Percentiles rank a stretch among this genome's conserved stretches.
phyloP scores from a whole-genome alignment of 345 rosid species.

The Populus euphratica region DNA sequence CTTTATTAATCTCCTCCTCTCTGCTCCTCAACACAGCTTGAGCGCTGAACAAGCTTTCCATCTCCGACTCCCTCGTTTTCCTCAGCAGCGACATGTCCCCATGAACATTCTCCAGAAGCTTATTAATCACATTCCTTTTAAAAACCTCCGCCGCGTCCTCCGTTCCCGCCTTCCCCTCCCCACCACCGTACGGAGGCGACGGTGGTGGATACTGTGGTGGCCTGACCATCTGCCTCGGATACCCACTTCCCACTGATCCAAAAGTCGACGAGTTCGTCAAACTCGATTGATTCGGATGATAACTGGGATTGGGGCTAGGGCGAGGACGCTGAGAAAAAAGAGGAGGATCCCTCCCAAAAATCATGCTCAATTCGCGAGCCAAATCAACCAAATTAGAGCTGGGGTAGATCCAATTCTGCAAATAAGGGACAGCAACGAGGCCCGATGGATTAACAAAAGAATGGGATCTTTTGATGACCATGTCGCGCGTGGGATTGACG shows the following conservation, averaged over 20 bases:
- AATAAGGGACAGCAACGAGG: constrained; percentile 65
- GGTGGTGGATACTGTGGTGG: constrained; percentile 63
- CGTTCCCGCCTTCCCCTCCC: constrained; percentile 21
- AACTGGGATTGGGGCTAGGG: constrained; percentile 22
- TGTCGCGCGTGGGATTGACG: constrained; percentile 91
- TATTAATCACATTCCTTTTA: constrained; percentile 66
- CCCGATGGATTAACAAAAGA: constrained; percentile 81
- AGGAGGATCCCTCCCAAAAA: constrained; percentile 78
- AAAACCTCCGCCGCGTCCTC: constrained; percentile 72
- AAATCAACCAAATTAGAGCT: constrained; percentile 76
- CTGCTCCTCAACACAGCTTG: constrained; percentile 63
- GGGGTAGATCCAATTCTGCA: constrained; percentile 83
- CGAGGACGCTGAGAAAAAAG: constrained; percentile 66
- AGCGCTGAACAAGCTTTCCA: constrained; percentile 67
- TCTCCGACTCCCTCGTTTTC: constrained; percentile 63
- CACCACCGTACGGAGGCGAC: constrained; percentile 54
- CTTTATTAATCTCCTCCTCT: constrained; percentile 54
- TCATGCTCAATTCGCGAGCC: constrained; percentile 43
- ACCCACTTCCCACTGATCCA: constrained; percentile 17
- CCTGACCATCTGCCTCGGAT: constrained; percentile 23
- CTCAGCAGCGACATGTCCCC: constrained; percentile 55
- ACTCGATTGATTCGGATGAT: constrained; percentile 16
- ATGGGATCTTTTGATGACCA: constrained; percentile 90
- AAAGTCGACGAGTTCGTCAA: constrained; percentile 30
- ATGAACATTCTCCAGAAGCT: constrained; percentile 62